A percentile compares a stretch with the other conserved stretches of the same genome.
Evolutionary conservation across 2,329 filamentous ascomycete genomes (phyloP).

Genomic region (Aspergillus japonicus): DNA sequence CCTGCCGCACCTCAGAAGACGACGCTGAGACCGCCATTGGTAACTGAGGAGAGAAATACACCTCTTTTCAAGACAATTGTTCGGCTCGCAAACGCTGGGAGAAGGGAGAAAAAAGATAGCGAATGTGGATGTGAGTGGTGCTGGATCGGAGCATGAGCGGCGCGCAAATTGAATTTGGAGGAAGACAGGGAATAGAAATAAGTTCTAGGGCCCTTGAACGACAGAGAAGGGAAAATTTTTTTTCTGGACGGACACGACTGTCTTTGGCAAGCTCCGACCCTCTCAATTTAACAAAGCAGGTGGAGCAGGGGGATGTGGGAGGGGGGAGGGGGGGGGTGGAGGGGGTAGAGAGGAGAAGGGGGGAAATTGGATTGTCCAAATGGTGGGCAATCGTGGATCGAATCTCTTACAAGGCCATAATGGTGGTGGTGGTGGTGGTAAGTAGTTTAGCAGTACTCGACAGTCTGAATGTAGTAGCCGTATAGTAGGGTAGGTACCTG

Average conservation of each 20-base stretch:
- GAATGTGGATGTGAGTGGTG: conserved; percentile 6
- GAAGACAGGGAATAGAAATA: conserved; percentile 13
- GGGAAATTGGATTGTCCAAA: background rate
- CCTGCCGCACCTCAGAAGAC: conserved; percentile 49
- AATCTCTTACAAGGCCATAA: conserved; percentile 17
- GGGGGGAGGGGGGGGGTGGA: background rate
- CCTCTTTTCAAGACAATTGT: background rate
- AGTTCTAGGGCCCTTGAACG: background rate
- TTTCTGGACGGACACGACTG: conserved; percentile 14
- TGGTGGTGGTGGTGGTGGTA: background rate
- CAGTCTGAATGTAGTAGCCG: background rate
- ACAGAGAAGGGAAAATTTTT: conserved; percentile 13
- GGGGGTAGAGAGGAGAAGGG: background rate
- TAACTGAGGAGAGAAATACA: conserved; percentile 5
- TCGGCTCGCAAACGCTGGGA: background rate
- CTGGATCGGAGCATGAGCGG: background rate
- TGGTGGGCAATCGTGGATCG: conserved; percentile 23
- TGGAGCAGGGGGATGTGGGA: conserved; percentile 20
- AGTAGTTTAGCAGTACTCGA: background rate
- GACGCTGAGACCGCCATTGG: conserved; percentile 39
- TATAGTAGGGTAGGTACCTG: background rate
- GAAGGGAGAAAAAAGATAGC: background rate
- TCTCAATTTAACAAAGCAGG: conserved; percentile 25
- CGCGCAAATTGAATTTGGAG: conserved; percentile 10
- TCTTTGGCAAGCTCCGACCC: conserved; percentile 20